Evolutionary conservation across 2,329 filamentous ascomycete genomes (phyloP).

Genomic region (Orbilia oligospora): DNA sequence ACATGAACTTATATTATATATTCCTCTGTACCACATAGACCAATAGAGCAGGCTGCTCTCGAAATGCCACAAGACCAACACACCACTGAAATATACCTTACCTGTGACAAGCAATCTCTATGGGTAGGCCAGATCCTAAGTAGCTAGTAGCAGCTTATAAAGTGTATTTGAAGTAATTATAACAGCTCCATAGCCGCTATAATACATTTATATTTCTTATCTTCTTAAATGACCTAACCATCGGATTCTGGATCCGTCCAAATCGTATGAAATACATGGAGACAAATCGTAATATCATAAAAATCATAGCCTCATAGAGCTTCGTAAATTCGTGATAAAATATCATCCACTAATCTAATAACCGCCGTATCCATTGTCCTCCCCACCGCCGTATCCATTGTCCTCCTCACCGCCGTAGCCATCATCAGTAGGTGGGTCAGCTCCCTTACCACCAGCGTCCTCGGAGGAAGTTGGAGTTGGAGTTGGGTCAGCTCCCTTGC

Average conservation of each 20-base stretch:
- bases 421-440: background rate
- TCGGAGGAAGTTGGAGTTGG: background rate
- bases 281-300: constrained; percentile 9
- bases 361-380: background rate
- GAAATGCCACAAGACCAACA: constrained; percentile 16
- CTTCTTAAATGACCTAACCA: too few species aligned
- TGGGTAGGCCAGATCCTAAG: background rate
- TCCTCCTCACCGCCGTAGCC: background rate
- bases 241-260: too few species aligned
- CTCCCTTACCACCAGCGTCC: background rate
- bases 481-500: background rate
- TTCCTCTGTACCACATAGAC: too few species aligned
- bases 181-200: background rate
- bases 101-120: too few species aligned
- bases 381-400: background rate
- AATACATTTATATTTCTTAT: background rate
- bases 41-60: too few species aligned
- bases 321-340: background rate
- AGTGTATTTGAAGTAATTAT: background rate
- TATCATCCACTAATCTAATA: background rate
- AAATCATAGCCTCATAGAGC: background rate
- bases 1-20: too few species aligned
- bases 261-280: background rate
- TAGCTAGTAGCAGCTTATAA: background rate
- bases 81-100: background rate